Percentiles rank a stretch among this genome's conserved stretches.
phyloP scores from a whole-genome alignment of 768 basidiomycete species.

The Hemileccinum impolitum region DNA sequence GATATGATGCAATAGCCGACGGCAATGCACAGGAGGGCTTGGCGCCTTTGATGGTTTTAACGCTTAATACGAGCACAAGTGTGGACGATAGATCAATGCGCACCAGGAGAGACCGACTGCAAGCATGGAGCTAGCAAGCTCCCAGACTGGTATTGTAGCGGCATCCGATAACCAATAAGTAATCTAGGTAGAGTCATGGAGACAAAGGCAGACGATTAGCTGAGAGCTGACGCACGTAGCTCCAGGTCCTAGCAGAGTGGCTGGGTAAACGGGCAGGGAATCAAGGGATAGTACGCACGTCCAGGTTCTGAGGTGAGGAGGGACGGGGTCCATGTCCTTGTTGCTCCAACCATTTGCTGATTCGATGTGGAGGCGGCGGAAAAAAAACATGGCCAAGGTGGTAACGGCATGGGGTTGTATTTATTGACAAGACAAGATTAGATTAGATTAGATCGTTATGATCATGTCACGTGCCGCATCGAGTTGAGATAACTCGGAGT shows the following conservation, averaged over 20 bases:
- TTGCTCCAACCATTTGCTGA: conserved; percentile 61
- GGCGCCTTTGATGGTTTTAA: conserved; percentile 43
- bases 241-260: conserved; percentile 42
- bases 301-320: conserved; percentile 60
- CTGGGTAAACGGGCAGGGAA: background rate
- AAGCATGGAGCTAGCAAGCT: conserved; percentile 68
- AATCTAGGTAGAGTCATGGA: conserved; percentile 9
- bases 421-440: conserved; percentile 15
- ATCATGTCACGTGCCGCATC: conserved; percentile 31
- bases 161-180: conserved; percentile 29
- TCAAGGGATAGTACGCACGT: conserved; percentile 22
- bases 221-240: conserved; percentile 58
- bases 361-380: conserved; percentile 39
- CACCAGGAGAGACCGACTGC: conserved; percentile 73
- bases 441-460: background rate
- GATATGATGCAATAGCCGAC: conserved; percentile 73
- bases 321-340: conserved; percentile 76
- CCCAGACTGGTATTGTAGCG: conserved; percentile 22
- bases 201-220: conserved; percentile 32
- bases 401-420: background rate
- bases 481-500: conserved; percentile 4
- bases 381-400: background rate
- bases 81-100: conserved; percentile 5
- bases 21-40: conserved; percentile 67
- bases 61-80: background rate